These are phyloP conservation scores for Solanum paucissectum DNA, from an alignment of 257 asterid genomes.

Conservation along the genomic window DNA sequence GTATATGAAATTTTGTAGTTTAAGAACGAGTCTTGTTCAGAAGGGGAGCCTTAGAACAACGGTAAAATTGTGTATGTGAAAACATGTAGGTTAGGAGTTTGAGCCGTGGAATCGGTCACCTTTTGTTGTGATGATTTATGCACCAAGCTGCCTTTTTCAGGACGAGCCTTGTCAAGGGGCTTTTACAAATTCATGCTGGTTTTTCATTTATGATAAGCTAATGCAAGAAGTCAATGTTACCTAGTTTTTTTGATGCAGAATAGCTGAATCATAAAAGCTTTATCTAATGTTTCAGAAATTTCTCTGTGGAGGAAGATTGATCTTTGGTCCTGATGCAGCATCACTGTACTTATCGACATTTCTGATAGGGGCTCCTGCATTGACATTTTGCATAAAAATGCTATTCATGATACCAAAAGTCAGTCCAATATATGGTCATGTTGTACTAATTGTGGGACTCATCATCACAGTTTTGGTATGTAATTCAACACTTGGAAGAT, in stretches of 20 bases:
- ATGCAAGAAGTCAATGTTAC: not conserved
- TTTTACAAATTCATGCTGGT: not conserved
- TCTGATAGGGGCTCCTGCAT: slow-evolving; percentile 61
- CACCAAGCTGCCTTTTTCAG: not conserved
- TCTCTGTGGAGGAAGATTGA: slow-evolving; percentile 74
- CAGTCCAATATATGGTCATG: slow-evolving; percentile 31
- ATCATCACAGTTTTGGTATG: slow-evolving; percentile 59
- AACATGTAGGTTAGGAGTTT: not conserved
- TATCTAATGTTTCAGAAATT: slow-evolving; percentile 39
- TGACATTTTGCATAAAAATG: slow-evolving; percentile 54
- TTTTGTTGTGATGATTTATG: not conserved
- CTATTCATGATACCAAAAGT: slow-evolving; percentile 26
- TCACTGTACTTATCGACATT: slow-evolving; percentile 46
- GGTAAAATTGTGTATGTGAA: not conserved
- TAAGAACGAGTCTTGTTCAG: not conserved
- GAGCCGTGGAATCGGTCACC: not conserved
- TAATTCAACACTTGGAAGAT: not conserved
- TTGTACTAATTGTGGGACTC: slow-evolving; percentile 38
- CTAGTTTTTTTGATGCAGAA: not conserved
- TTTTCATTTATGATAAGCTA: not conserved
- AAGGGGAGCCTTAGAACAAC: not conserved
- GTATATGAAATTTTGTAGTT: not conserved
- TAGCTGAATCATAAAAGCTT: not conserved
- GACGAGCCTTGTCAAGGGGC: not conserved
- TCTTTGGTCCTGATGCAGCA: slow-evolving; percentile 74